These are phyloP conservation scores for Thalassiosira allenii DNA, from an alignment of 352 stramenopile genomes.

Conservation along the genomic window DNA sequence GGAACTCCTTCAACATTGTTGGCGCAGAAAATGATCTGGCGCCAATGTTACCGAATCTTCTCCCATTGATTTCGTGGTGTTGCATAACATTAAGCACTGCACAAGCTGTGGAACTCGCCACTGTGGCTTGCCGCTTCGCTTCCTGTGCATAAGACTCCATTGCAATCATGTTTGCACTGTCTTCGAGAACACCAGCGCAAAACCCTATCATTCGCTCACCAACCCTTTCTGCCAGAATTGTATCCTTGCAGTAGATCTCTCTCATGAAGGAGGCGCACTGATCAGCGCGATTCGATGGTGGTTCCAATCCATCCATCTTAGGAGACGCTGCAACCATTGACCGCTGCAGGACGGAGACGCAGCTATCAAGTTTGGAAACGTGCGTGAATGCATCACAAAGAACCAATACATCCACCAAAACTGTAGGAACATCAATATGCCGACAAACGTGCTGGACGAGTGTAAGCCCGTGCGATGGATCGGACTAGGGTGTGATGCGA, in stretches of 20 bases:
- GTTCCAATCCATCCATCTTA: constrained; percentile 1
- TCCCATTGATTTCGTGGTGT: too few relatives aligned
- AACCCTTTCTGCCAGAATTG: constrained; percentile 53
- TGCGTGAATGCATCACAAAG: constrained; percentile 83
- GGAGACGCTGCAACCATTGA: constrained; percentile 39
- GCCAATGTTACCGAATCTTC: too few relatives aligned
- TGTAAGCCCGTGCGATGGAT: constrained; percentile 70
- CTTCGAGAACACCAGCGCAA: constrained; percentile 65
- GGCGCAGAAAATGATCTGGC: neutral
- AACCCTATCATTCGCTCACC: constrained; percentile 61
- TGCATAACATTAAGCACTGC: constrained; percentile 59
- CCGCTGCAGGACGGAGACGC: constrained; percentile 67
- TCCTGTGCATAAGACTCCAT: constrained; percentile 19
- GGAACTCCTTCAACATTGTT: constrained; percentile 55
- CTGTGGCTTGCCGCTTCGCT: constrained; percentile 41
- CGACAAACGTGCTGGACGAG: constrained; percentile 80
- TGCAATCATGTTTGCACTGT: constrained; percentile 53
- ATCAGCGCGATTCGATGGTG: constrained; percentile 26
- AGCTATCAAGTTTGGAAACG: constrained; percentile 69
- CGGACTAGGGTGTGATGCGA: constrained; percentile 50
- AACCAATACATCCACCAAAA: constrained; percentile 70
- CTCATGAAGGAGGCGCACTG: constrained; percentile 54
- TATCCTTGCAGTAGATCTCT: constrained; percentile 63
- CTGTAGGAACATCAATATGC: constrained; percentile 58
- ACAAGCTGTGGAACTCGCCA: constrained; percentile 50